Base-by-base conservation (phyloP, 306 rosid species). In the Fragaria nilgerrensis region DNA sequence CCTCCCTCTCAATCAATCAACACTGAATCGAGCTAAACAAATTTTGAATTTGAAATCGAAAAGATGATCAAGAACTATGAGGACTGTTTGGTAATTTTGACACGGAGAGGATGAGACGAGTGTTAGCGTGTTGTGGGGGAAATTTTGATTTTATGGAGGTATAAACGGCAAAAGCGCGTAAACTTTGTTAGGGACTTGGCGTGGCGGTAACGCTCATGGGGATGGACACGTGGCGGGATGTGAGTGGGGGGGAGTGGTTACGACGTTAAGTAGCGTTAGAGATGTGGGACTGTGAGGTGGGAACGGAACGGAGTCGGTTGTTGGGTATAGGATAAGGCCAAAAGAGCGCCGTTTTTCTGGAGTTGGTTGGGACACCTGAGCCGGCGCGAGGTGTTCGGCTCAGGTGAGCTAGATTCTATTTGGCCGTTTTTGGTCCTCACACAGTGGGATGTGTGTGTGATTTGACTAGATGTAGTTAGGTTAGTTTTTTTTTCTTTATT, bases 111-210 rank as follows among this genome's bases (percentile, higher is more conserved):
- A 0, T 13, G 50, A 39, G 43, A 39, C 43, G 9, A 39, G 43
- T 39, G 43, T 39, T 5, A 39, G 43, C 43, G 27, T 53, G 25
- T 53, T 53, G 11, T 8, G 62, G 32, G 20, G n/a, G 23, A 22
- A n/a, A 8, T 56, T 9, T 56, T 9, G 55, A 53, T 75, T 39
- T 64, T 72, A 47, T 61, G 81, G 75, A 66, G 79, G 22, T 71
- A 71, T 39, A 53, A 84, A 82, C 88, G 85, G 87, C 78, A 53
- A 88, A 87, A 78, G 80, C 88, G 90, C 89, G 91, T 88, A 47
- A 80, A 80, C 72, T 74, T 77, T 48, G 85, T 77, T 84, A 9
- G 74, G 39, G 74, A 27, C 23, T 16, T 47, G 22, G 87, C 87
- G 87, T 82, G 85, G 83, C 23, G 34, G 52, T 25, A 71, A 83